Percentiles rank a stretch among this genome's conserved stretches.
phyloP scores from a whole-genome alignment of 352 stramenopile genomes.

The Globisporangium okanoganense region DNA sequence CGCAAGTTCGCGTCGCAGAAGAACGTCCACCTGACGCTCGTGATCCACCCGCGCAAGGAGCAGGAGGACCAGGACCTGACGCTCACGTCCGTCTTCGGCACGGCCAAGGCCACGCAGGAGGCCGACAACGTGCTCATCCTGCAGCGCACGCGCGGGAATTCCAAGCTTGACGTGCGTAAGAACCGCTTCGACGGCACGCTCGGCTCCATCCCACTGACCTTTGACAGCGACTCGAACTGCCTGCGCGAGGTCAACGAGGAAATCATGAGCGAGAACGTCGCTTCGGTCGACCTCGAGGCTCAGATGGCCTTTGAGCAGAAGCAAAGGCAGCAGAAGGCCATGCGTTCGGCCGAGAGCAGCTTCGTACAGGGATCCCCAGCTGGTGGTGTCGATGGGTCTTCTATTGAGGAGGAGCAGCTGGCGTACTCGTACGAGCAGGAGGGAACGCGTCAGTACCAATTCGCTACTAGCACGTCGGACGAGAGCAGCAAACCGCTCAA shows the following conservation, averaged over 20 bases:
- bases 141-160: constrained; percentile 86
- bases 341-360: constrained; percentile 11
- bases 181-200: constrained; percentile 93
- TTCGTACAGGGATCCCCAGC: not conserved
- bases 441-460: constrained; percentile 8
- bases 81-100: constrained; percentile 97
- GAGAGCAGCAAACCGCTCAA: not conserved
- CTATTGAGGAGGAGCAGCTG: not conserved
- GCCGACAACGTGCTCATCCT: constrained; percentile 99
- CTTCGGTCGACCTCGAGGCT: constrained; percentile 66
- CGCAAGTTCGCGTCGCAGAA: constrained; percentile 95
- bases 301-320: constrained; percentile 79
- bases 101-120: constrained; percentile 99
- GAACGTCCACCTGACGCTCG: constrained; percentile 98
- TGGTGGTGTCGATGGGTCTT: constrained; percentile 19
- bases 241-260: constrained; percentile 64
- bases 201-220: constrained; percentile 84
- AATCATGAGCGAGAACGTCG: constrained; percentile 66
- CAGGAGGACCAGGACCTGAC: constrained; percentile 90
- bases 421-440: constrained; percentile 15
- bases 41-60: constrained; percentile 99
- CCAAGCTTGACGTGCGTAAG: constrained; percentile 96
- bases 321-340: constrained; percentile 33
- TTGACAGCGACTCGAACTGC: constrained; percentile 65
- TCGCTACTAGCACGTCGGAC: not conserved